Conservation (phyloP, 2,329 filamentous ascomycete species). For the Stagonosporopsis cucurbitacearum region DNA sequence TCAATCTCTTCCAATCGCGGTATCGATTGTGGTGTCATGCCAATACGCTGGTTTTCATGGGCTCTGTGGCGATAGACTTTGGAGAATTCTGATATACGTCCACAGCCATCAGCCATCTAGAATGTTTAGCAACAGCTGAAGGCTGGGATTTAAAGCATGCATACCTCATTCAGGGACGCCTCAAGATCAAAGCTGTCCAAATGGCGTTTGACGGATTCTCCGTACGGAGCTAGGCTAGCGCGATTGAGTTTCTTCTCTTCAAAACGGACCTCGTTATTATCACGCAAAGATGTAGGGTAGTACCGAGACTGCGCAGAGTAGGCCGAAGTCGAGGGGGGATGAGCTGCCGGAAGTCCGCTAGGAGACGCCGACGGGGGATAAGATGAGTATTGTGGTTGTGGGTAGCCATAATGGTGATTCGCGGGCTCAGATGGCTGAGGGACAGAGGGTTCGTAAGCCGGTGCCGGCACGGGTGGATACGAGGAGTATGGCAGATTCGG, state of each 20-base stretch:
- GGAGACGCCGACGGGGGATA: conserved; percentile 51
- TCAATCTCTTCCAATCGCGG: conserved; percentile 59
- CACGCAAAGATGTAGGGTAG: conserved; percentile 48
- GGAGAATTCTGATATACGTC: conserved; percentile 56
- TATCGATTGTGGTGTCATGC: conserved; percentile 56
- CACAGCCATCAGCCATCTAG: conserved; percentile 55
- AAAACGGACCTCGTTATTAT: conserved; percentile 40
- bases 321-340: conserved; percentile 50
- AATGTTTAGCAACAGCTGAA: conserved; percentile 19
- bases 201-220: conserved; percentile 66
- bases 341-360: conserved; percentile 46
- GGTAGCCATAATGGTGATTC: conserved; percentile 51
- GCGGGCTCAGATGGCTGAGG: conserved; percentile 47
- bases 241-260: conserved; percentile 49
- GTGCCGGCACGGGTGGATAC: conserved; percentile 44
- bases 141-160: conserved; percentile 14
- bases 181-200: conserved; percentile 68
- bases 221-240: conserved; percentile 46
- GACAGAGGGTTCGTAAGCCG: conserved; percentile 46
- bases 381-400: conserved; percentile 50
- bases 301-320: conserved; percentile 51
- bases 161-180: conserved; percentile 57
- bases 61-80: conserved; percentile 58
- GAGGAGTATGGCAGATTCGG: conserved; percentile 36
- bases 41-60: conserved; percentile 58